phyloP scores from a whole-genome alignment of 1,284 basidiomycete species.

The Singerocomus inundabilis region DNA sequence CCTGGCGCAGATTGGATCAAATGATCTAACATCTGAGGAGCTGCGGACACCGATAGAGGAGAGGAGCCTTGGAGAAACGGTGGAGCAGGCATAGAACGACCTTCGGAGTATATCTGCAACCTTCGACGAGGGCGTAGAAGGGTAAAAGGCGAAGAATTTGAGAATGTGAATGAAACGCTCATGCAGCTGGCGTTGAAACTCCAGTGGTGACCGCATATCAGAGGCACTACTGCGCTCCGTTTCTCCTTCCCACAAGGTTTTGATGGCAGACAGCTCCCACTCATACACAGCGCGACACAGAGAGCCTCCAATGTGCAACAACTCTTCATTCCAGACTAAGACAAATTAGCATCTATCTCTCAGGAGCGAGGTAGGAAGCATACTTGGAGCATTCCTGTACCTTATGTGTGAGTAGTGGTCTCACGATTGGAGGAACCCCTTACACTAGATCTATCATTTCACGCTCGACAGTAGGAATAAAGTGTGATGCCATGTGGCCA shows the following conservation, averaged over 20 bases:
- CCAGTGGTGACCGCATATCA: conserved; percentile 29
- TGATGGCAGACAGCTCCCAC: conserved; percentile 66
- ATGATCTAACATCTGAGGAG: conserved; percentile 72
- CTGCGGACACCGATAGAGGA: conserved; percentile 75
- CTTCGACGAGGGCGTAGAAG: conserved; percentile 80
- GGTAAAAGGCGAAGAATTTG: conserved; percentile 82
- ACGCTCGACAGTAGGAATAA: conserved; percentile 95
- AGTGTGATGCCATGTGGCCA: conserved; percentile 85
- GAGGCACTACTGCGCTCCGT: background rate
- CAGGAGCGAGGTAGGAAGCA: conserved; percentile 14
- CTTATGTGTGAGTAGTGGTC: conserved; percentile 34
- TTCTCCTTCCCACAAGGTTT: conserved; percentile 49
- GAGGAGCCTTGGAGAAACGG: conserved; percentile 64
- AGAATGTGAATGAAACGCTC: conserved; percentile 76
- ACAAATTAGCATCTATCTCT: background rate
- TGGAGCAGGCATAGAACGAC: conserved; percentile 73
- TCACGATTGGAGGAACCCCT: conserved; percentile 22
- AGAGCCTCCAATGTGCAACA: conserved; percentile 80
- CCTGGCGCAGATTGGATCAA: conserved; percentile 63
- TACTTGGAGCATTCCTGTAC: conserved; percentile 69
- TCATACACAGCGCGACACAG: conserved; percentile 85
- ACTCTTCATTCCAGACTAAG: conserved; percentile 78
- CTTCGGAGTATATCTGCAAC: conserved; percentile 73
- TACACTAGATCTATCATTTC: conserved; percentile 89
- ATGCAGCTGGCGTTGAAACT: conserved; percentile 48